Evolutionary conservation across 2,329 filamentous ascomycete genomes (phyloP).

Genomic region (Penicillium sp.): DNA sequence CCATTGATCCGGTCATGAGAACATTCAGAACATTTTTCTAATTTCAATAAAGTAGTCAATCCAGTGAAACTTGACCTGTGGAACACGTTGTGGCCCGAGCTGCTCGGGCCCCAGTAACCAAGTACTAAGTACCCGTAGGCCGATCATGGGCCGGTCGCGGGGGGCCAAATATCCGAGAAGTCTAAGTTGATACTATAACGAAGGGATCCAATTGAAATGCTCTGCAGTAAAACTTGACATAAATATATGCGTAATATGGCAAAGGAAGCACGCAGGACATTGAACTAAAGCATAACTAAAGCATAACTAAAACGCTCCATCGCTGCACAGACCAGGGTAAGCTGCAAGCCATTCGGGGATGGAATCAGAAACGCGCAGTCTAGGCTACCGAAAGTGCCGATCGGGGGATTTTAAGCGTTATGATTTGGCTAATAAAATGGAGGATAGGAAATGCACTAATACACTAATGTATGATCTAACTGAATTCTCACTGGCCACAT

Average conservation of each 20-base stretch:
- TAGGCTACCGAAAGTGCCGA: neutral
- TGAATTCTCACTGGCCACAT: neutral
- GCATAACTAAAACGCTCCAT: neutral
- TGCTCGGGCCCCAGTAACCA: neutral
- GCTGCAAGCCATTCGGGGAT: neutral
- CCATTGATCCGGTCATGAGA: no score
- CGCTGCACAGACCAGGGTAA: slow-evolving; percentile 1
- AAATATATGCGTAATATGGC: neutral
- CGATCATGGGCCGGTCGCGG: neutral
- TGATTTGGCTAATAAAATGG: neutral
- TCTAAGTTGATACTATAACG: neutral
- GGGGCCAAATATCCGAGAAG: neutral
- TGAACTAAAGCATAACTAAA: neutral
- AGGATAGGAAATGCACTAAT: neutral
- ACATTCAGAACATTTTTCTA: no score
- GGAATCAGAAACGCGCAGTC: neutral
- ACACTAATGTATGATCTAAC: neutral
- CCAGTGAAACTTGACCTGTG: neutral
- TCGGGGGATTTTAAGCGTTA: neutral
- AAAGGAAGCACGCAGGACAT: neutral
- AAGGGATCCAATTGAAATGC: neutral
- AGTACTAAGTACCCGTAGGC: neutral
- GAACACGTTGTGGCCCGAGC: neutral
- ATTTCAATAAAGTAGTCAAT: neutral
- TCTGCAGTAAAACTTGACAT: neutral